Evolutionary conservation across 306 rosid genomes (phyloP).

Genomic region (Begonia masoniana): DNA sequence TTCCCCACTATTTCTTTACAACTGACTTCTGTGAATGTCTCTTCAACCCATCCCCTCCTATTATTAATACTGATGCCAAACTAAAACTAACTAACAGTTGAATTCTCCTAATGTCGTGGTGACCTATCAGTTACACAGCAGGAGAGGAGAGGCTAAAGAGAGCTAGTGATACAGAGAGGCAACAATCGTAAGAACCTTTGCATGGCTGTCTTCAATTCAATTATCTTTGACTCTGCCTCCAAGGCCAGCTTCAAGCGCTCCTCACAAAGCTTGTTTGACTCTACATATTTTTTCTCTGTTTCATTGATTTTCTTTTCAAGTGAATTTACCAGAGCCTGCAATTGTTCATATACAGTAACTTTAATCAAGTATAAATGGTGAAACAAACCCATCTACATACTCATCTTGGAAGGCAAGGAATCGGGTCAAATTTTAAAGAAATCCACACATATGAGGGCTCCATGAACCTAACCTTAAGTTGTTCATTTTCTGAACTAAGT

Average conservation of each 20-base stretch:
- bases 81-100: too few species aligned
- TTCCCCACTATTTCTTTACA: too few species aligned
- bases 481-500: conserved; percentile 57
- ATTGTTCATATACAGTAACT: conserved; percentile 11
- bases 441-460: conserved; percentile 2
- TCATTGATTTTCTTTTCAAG: conserved; percentile 64
- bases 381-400: conserved; percentile 3
- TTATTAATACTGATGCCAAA: too few species aligned
- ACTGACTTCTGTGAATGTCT: too few species aligned
- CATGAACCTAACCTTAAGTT: conserved; percentile 39
- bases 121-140: too few species aligned
- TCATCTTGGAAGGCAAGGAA: neutral
- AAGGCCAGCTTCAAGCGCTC: conserved; percentile 69
- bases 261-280: conserved; percentile 43
- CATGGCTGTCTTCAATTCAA: conserved; percentile 66
- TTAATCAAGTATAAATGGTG: conserved; percentile 7
- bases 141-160: neutral
- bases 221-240: conserved; percentile 71
- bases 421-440: neutral
- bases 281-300: conserved; percentile 45
- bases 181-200: conserved; percentile 43
- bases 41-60: too few species aligned
- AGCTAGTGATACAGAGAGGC: conserved; percentile 2
- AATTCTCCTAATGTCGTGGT: too few species aligned
- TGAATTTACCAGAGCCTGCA: conserved; percentile 58